Percentiles rank a stretch among this genome's conserved stretches.
phyloP scores from a whole-genome alignment of 2,329 filamentous ascomycete species.

The Colletotrichum sansevieriae region DNA sequence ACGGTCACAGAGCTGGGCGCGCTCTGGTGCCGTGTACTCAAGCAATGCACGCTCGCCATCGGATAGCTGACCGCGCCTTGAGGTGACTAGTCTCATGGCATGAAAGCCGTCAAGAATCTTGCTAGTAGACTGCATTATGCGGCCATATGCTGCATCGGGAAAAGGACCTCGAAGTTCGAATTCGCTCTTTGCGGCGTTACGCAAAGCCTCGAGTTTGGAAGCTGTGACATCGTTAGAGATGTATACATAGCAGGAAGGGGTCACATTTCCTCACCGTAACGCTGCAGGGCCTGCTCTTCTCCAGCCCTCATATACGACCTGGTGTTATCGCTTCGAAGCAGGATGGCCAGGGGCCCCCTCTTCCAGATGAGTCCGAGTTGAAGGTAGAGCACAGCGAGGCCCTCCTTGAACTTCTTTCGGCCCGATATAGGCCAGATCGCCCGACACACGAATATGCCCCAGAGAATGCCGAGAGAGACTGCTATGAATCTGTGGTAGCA shows the following conservation, averaged over 20 bases:
- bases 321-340: conserved; percentile 70
- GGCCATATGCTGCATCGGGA: conserved; percentile 77
- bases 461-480: conserved; percentile 87
- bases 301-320: conserved; percentile 86
- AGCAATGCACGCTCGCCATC: conserved; percentile 86
- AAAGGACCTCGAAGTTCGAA: conserved; percentile 93
- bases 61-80: conserved; percentile 81
- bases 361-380: conserved; percentile 98
- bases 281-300: conserved; percentile 88
- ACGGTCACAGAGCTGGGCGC: conserved; percentile 83
- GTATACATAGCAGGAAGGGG: background rate
- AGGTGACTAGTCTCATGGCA: conserved; percentile 93
- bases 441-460: conserved; percentile 91
- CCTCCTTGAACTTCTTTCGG: conserved; percentile 87
- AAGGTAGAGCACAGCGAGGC: conserved; percentile 90
- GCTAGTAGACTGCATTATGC: conserved; percentile 83
- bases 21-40: conserved; percentile 82
- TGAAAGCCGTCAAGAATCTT: conserved; percentile 94
- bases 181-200: conserved; percentile 81
- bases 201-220: conserved; percentile 79
- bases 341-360: conserved; percentile 84
- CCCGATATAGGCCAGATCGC: conserved; percentile 95
- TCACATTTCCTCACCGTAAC: conserved; percentile 65
- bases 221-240: conserved; percentile 50
- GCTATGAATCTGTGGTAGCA: conserved; percentile 88